A percentile compares a stretch with the other conserved stretches of the same genome.
Evolutionary conservation across 495 filamentous ascomycete genomes (phyloP).

Genomic region (Tetracladium marchalianum): DNA sequence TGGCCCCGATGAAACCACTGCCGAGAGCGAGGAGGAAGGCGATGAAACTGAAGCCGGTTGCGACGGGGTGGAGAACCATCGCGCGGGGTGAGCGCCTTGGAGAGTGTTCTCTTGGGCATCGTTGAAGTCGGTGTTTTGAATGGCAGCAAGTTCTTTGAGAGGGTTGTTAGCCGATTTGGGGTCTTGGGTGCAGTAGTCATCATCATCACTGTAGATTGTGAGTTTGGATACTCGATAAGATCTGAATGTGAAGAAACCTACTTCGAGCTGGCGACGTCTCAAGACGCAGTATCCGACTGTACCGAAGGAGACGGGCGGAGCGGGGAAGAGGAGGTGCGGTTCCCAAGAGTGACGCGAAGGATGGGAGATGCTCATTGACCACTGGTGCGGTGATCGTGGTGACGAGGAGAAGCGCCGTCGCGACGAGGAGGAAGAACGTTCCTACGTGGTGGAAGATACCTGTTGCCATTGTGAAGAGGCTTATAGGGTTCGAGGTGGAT

Average conservation of each 20-base stretch:
- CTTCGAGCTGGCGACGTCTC: conserved; percentile 18
- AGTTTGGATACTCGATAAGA: background rate
- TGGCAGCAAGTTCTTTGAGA: conserved; percentile 26
- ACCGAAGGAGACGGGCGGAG: conserved; percentile 36
- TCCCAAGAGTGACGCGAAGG: conserved; percentile 36
- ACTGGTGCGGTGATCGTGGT: conserved; percentile 50
- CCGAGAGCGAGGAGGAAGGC: conserved; percentile 45
- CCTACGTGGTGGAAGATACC: conserved; percentile 48
- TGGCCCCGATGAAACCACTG: conserved; percentile 40
- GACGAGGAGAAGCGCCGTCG: conserved; percentile 44
- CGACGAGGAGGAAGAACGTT: conserved; percentile 45
- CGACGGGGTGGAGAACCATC: conserved; percentile 53
- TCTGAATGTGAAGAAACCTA: conserved; percentile 5
- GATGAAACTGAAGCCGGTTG: conserved; percentile 45
- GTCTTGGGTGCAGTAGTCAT: conserved; percentile 33
- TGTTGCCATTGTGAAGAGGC: conserved; percentile 19
- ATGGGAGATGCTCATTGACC: conserved; percentile 38
- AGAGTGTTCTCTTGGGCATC: conserved; percentile 28
- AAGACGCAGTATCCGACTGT: conserved; percentile 47
- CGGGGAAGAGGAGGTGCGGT: conserved; percentile 14
- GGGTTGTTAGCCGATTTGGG: conserved; percentile 45
- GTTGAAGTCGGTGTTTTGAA: conserved; percentile 28
- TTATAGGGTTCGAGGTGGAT: background rate
- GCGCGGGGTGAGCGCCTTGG: conserved; percentile 41
- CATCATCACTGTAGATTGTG: conserved; percentile 18